These are phyloP conservation scores for Scleroderma bovista DNA, from an alignment of 768 basidiomycete genomes.

Conservation along the genomic window DNA sequence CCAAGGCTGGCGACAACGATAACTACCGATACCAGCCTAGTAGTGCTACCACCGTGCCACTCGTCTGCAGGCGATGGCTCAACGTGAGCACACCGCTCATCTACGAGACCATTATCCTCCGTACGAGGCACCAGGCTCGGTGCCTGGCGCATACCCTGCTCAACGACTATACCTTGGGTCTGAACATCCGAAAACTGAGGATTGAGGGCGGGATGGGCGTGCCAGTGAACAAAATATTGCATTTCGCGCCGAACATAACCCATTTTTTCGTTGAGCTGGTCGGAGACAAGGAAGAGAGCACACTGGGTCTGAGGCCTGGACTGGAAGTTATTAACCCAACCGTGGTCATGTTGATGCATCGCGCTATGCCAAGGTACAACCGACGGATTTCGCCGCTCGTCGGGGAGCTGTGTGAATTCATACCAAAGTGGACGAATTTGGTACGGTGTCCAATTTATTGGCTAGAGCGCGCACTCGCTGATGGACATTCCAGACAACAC, in stretches of 20 bases:
- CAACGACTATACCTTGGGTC: not conserved
- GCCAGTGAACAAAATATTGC: not conserved
- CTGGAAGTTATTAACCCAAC: not conserved
- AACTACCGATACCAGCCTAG: not conserved
- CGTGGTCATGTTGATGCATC: not conserved
- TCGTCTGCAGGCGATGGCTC: slow-evolving; percentile 1
- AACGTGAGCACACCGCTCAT: not conserved
- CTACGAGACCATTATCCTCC: slow-evolving; percentile 2
- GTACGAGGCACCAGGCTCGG: not conserved
- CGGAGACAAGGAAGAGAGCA: not conserved
- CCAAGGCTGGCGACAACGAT: not conserved
- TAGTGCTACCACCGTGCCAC: not conserved
- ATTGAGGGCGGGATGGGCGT: not conserved
- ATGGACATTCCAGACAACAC: not conserved
- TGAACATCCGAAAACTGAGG: not conserved
- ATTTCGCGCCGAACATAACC: not conserved
- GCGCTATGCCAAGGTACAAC: not conserved
- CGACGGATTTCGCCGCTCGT: not conserved
- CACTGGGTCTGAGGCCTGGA: not conserved
- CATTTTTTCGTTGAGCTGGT: not conserved
- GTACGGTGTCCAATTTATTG: not conserved
- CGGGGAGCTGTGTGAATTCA: not conserved
- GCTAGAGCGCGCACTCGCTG: not conserved
- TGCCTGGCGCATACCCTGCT: not conserved
- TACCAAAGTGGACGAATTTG: not conserved